Percentiles rank a stretch among this genome's conserved stretches.
Conservation (phyloP, 2,329 filamentous ascomycete species). For the Fusarium sp. region DNA sequence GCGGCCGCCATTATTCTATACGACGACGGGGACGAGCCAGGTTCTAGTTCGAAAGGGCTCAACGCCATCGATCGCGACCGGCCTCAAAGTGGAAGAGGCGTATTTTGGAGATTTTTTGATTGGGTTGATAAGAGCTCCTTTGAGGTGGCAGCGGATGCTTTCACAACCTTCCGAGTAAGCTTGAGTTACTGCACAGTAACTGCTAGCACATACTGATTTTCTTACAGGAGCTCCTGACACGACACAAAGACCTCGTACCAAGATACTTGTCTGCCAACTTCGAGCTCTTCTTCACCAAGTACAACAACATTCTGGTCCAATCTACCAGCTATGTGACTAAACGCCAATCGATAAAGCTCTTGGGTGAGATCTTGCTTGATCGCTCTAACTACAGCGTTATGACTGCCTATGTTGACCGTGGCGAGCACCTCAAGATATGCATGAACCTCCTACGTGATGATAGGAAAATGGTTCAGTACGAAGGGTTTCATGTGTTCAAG, state of each 20-base stretch:
- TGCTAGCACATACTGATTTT: constrained; percentile 21
- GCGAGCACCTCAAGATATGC: constrained; percentile 96
- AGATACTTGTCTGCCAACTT: constrained; percentile 92
- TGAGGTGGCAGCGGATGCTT: constrained; percentile 96
- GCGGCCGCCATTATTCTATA: constrained; percentile 93
- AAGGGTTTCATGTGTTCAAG: constrained; percentile 99
- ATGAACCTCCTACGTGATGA: constrained; percentile 98
- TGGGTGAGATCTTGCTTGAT: constrained; percentile 94
- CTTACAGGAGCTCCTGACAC: constrained; percentile 86
- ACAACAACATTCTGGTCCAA: constrained; percentile 88
- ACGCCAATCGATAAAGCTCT: constrained; percentile 95
- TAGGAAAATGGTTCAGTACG: constrained; percentile 98
- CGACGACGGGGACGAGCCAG: constrained; percentile 81
- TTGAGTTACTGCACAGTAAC: neutral
- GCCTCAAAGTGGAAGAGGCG: constrained; percentile 81
- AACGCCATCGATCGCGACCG: constrained; percentile 81
- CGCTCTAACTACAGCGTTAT: constrained; percentile 98
- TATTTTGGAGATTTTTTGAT: constrained; percentile 97
- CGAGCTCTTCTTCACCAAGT: constrained; percentile 90
- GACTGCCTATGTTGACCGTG: constrained; percentile 95
- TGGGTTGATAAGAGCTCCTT: constrained; percentile 98
- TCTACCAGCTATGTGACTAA: constrained; percentile 98
- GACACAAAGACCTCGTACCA: constrained; percentile 91
- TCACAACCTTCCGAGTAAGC: constrained; percentile 92
- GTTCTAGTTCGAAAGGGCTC: constrained; percentile 81